phyloP scores from a whole-genome alignment of 2,329 filamentous ascomycete species.

The Pseudocercospora vitis region DNA sequence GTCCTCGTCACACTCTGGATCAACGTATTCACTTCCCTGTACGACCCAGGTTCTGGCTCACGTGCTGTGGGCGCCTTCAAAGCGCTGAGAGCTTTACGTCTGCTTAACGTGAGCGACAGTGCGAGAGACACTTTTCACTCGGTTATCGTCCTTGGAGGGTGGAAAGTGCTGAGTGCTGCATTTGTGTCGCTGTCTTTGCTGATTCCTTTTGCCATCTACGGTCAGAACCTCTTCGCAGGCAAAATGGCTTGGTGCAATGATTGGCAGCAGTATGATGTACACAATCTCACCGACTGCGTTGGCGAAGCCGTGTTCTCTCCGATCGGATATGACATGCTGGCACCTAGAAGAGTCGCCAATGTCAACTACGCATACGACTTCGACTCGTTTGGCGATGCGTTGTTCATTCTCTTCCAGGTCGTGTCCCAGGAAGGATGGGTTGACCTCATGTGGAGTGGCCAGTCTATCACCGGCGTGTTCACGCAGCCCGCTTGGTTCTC shows the following conservation, averaged over 20 bases:
- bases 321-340: conserved; percentile 80
- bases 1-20: conserved; percentile 94
- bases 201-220: conserved; percentile 96
- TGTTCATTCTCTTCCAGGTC: conserved; percentile 98
- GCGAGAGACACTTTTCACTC: conserved; percentile 96
- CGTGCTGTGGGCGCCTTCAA: conserved; percentile 95
- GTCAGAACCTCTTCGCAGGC: conserved; percentile 87
- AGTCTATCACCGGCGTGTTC: conserved; percentile 75
- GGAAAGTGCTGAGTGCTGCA: conserved; percentile 89
- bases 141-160: conserved; percentile 87
- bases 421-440: conserved; percentile 98
- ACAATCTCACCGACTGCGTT: conserved; percentile 71
- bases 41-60: conserved; percentile 79
- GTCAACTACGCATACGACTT: conserved; percentile 83
- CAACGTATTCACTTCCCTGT: conserved; percentile 81
- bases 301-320: conserved; percentile 77
- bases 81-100: conserved; percentile 81
- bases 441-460: conserved; percentile 82
- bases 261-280: conserved; percentile 48
- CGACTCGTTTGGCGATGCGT: conserved; percentile 86
- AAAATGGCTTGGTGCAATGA: conserved; percentile 81
- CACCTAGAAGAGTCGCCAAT: conserved; percentile 69
- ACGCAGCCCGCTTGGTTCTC: conserved; percentile 69
- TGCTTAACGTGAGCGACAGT: conserved; percentile 95
- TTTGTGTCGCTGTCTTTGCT: conserved; percentile 92